phyloP scores from a whole-genome alignment of 73 alveolate species.

The Paraurostyla sp. region DNA sequence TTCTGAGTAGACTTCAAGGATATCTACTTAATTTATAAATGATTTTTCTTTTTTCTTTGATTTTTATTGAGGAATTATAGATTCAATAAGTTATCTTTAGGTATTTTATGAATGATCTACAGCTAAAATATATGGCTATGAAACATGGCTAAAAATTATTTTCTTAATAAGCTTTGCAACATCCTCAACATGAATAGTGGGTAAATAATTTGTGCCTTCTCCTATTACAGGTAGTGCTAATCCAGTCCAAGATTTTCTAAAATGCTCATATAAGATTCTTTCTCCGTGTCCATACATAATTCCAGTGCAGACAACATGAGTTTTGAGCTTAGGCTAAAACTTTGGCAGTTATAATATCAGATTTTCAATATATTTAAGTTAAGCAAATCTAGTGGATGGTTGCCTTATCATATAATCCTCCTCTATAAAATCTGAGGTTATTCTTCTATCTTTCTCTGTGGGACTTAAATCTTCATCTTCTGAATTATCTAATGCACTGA shows the following conservation, averaged over 20 bases:
- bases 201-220: conserved; percentile 74
- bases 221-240: conserved; percentile 50
- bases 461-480: conserved; percentile 42
- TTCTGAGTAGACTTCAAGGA: conserved; percentile 52
- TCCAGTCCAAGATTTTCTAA: conserved; percentile 72
- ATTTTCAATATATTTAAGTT: conserved; percentile 93
- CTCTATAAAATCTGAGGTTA: conserved; percentile 70
- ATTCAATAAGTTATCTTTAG: conserved; percentile 59
- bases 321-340: conserved; percentile 42
- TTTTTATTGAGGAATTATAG: too few relatives aligned
- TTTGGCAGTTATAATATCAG: conserved; percentile 85
- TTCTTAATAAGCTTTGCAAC: conserved; percentile 70
- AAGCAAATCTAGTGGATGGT: conserved; percentile 87
- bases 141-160: conserved; percentile 24
- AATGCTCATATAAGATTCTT: conserved; percentile 69
- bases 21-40: conserved; percentile 53
- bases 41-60: conserved; percentile 50
- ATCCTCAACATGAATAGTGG: conserved; percentile 76
- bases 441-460: background rate
- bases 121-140: conserved; percentile 74
- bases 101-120: conserved; percentile 72
- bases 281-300: conserved; percentile 80
- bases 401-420: conserved; percentile 87
- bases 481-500: background rate
- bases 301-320: conserved; percentile 75